Evolutionary conservation across 2,329 filamentous ascomycete species (phyloP), one percentile per base, ranked within the genome.

Genomic region (Botryotinia convoluta): DNA sequence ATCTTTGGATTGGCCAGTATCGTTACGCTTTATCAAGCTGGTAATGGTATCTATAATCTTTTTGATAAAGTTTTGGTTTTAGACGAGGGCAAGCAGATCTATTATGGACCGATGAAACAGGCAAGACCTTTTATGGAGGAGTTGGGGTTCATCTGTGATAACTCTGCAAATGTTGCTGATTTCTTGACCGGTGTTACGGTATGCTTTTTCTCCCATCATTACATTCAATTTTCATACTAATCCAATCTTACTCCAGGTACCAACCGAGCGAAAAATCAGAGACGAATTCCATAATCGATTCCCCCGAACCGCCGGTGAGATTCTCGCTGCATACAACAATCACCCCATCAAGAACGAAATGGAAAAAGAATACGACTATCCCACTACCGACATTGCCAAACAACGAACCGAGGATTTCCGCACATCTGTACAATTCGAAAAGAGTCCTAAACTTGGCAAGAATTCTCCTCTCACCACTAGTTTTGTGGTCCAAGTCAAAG

Each of bases 51-150:
- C 74, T 92, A 91, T 79, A 84, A 91, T 39, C 84, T 90, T 0
- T 92, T 93, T 79, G 90, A 93, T 79, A 93, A 92, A 78, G 90
- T 92, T 0, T 83, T 92, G 0, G 86, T 93, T 14, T 84, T 93
- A 5, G 90, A 92, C 64, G 86, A 89, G 73, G 91, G 91, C 64
- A 88, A 89, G 74, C 81, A 92, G 76, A 85, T 92, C 63, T 93
- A 87, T 82, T 92, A 91, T 75, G 91, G 91, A 0, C 86, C 89
- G 0, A 83, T 85, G 76, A 81, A 84, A 9, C 83, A 90, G 74
- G 91, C 91, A 0, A 82, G 85, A 7, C 87, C 88, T 0, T 93
- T 90, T 77, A 90, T 93, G 85, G 89, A 92, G 77, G 81, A 84
- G 0, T 82, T 90, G 1, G 91, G 91, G 0, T 92, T 93, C 77